Percentiles rank a stretch among this genome's conserved stretches.
phyloP scores from a whole-genome alignment of 352 stramenopile genomes.

The Halophytophthora batemanensis region DNA sequence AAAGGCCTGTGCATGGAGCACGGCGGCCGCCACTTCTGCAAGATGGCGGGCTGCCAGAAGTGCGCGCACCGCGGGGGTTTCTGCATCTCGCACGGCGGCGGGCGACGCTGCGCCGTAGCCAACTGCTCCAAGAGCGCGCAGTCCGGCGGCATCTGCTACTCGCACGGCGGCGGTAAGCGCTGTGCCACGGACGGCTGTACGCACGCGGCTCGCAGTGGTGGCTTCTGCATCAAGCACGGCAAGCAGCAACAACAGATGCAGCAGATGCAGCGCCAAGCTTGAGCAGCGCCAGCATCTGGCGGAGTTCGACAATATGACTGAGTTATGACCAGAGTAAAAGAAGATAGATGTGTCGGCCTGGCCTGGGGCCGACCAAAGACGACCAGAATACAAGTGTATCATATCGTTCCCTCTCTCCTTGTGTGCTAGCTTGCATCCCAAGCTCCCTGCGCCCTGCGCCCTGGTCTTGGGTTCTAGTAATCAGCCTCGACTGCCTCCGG shows the following conservation, averaged over 20 bases:
- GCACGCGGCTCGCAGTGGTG: constrained; percentile 71
- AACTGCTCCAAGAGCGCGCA: constrained; percentile 80
- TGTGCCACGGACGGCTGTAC: constrained; percentile 72
- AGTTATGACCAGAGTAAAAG: neutral
- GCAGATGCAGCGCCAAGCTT: constrained; percentile 6
- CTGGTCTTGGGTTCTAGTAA: too few relatives aligned
- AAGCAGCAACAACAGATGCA: constrained; percentile 49
- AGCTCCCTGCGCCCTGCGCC: too few relatives aligned
- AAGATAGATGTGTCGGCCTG: too few relatives aligned
- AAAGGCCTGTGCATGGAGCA: constrained; percentile 88
- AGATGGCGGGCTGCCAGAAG: constrained; percentile 80
- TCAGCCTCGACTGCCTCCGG: constrained; percentile 5
- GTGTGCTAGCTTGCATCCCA: too few relatives aligned
- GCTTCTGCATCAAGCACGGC: constrained; percentile 84
- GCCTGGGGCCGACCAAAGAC: too few relatives aligned
- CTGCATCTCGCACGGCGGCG: constrained; percentile 79
- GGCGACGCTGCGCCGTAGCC: constrained; percentile 65
- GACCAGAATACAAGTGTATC: too few relatives aligned
- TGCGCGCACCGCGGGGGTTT: constrained; percentile 78
- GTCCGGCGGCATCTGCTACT: constrained; percentile 82
- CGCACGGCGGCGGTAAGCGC: constrained; percentile 79
- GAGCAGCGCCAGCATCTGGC: neutral
- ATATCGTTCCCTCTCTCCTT: too few relatives aligned
- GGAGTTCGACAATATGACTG: neutral
- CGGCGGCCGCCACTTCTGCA: constrained; percentile 83